Evolutionary conservation across 2,329 filamentous ascomycete species (phyloP).

Genomic region (Grosmannia clavigera): DNA sequence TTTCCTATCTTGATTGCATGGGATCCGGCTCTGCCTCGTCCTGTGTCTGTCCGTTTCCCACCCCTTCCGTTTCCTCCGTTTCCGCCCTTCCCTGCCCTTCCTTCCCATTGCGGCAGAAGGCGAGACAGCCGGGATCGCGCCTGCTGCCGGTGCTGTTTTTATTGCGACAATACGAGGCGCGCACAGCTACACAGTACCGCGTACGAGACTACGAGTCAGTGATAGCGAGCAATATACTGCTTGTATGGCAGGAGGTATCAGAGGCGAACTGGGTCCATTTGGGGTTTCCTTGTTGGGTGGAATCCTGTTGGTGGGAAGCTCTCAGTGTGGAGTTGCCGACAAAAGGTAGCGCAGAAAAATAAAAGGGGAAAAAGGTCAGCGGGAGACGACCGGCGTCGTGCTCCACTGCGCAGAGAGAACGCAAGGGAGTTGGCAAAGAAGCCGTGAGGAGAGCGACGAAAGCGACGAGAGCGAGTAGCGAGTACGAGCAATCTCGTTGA

Average conservation of each 20-base stretch:
- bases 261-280: not conserved
- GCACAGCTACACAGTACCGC: not conserved
- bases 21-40: too few relatives aligned
- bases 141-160: not conserved
- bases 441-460: not conserved
- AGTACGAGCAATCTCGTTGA: not conserved
- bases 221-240: not conserved
- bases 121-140: not conserved
- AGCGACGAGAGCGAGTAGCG: not conserved
- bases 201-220: not conserved
- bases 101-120: not conserved
- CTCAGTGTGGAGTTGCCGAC: not conserved
- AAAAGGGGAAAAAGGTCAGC: not conserved
- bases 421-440: not conserved
- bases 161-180: not conserved
- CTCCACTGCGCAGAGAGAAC: not conserved
- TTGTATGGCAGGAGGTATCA: not conserved
- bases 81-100: not conserved
- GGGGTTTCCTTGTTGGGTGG: not conserved
- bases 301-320: not conserved
- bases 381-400: not conserved
- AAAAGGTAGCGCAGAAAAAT: not conserved
- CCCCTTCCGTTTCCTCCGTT: not conserved
- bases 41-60: not conserved
- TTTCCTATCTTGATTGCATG: not conserved